These are phyloP conservation scores for Achaetomium macrosporum DNA, from an alignment of 2,329 filamentous ascomycete genomes.

Conservation along the genomic window DNA sequence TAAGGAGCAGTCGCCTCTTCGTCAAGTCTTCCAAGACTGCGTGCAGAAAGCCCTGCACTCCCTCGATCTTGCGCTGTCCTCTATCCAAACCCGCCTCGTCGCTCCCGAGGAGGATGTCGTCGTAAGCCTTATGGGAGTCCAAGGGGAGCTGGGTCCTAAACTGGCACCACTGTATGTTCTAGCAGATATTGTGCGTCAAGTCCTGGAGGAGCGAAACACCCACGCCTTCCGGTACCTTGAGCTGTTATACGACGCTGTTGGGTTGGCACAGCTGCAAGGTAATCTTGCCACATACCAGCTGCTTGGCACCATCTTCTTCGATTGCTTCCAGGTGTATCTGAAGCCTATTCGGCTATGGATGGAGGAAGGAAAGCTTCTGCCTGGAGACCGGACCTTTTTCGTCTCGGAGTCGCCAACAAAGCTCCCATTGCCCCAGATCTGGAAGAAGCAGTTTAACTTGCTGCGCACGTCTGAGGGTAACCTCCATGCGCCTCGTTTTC, in stretches of 20 bases:
- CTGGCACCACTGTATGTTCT: constrained; percentile 55
- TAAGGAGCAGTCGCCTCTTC: constrained; percentile 47
- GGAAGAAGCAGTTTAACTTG: constrained; percentile 69
- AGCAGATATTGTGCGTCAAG: constrained; percentile 53
- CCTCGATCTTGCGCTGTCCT: constrained; percentile 55
- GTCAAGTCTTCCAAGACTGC: constrained; percentile 67
- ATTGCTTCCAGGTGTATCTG: constrained; percentile 77
- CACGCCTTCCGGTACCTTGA: constrained; percentile 72
- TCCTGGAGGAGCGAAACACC: constrained; percentile 44
- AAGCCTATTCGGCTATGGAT: constrained; percentile 80
- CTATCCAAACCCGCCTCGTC: constrained; percentile 56
- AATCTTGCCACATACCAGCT: constrained; percentile 56
- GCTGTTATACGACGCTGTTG: constrained; percentile 65
- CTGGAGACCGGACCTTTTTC: constrained; percentile 68
- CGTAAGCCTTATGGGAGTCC: constrained; percentile 61
- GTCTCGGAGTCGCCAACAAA: constrained; percentile 54
- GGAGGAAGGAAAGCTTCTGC: constrained; percentile 64
- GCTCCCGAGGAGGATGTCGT: constrained; percentile 46
- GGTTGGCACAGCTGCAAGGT: constrained; percentile 63
- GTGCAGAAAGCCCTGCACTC: constrained; percentile 49
- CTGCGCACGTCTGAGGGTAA: constrained; percentile 53
- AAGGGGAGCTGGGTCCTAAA: constrained; percentile 49
- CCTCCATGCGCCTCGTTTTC: constrained; percentile 67
- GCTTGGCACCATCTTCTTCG: constrained; percentile 66
- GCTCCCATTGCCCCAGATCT: constrained; percentile 59